Evolutionary conservation across 2,329 filamentous ascomycete species (phyloP), one percentile per base, ranked within the genome.

Genomic region (Microdochium nivale): DNA sequence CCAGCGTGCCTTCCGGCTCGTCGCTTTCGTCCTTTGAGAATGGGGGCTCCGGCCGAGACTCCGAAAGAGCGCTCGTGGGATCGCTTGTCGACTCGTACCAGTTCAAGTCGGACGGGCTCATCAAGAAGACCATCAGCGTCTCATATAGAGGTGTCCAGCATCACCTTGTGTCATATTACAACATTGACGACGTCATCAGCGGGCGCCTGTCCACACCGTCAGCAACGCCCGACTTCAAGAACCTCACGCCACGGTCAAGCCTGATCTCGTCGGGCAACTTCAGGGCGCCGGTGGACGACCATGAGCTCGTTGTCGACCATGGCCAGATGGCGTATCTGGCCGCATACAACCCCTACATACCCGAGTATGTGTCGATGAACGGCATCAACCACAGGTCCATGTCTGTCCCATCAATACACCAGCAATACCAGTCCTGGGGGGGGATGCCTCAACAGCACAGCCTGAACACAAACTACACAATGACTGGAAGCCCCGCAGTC

Each of bases 121-220:
- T 96, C 56, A 96, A 96, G 77, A 96, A 96, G 74, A 96, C 90
- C 0, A 90, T 96, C 68, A 92, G 86, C 59, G 81, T 96, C 37
- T 83, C 79, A 2, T 83, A 86, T 49, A 78, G 85, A 25, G 86
- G 86, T 2, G 79, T 90, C 2, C 84, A 83, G 2, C 90, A 95
- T 62, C 90, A 95, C 61, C 72, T 96, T 49, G 90, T 96, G 40
- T 91, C 87, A 16, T 96, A 96, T 65, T 96, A 96, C 71, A 88
- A 75, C 44, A 77, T 92, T 11, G 82, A 88, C 5, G 90, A 96
- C 63, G 87, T 90, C n/a, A 76, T 83, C 59, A 71, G 74, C 47
- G 74, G 78, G n/a, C 68, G 65, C 16, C 73, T 92, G 11, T 70
- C 65, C 25, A 77, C 79, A 0, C 88, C 87, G 1, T 69, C 75